Base-by-base conservation (phyloP, 148 eudicot genomes). In the Camellia lanceoleosa region DNA sequence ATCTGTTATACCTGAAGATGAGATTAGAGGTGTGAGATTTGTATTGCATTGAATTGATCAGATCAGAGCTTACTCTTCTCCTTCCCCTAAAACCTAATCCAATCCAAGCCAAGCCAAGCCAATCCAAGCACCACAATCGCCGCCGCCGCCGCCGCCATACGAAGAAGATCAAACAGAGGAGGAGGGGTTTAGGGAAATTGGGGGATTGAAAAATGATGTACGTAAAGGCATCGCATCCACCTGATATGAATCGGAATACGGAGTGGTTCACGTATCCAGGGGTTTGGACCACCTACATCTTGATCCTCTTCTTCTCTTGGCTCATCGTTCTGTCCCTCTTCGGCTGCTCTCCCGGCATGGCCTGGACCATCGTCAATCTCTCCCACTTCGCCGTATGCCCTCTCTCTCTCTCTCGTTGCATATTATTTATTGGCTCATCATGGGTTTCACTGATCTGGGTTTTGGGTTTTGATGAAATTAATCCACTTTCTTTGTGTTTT, bases 211-310 rank as follows among this genome's bases (percentile, higher is more conserved):
- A 30, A 30, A 30, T 30, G 38, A 30, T 90, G 75, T 93, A 93
- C 73, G 97, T 93, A 51, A 87, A 90, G 79, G 94, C 94, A 67
- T 82, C 30, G 74, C 95, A 91, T 62, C 87, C 97, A 77, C 82
- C 87, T 89, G 97, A 93, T 93, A 90, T 90, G 82, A 93, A 93
- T 68, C 82, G 91, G 82, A 93, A 93, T 78, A 93, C 97, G 58
- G 97, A 93, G 76, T 93, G 97, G 97, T 93, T 93, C 79, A 91
- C 86, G 61, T 93, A 93, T 63, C 97, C 97, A 1, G 97, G 97
- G 8, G 97, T 93, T 5, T 93, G 97, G 97, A 93, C 95, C 9
- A 89, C 90, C 3, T 93, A 93, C 74, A 91, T 93, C 23, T 84
- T 91, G 77, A 85, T 93, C 56, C 80, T 91, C 18, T 93, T 93